These are phyloP conservation scores for Quercus bicolor DNA, from an alignment of 306 rosid species.

Conservation along the genomic window DNA sequence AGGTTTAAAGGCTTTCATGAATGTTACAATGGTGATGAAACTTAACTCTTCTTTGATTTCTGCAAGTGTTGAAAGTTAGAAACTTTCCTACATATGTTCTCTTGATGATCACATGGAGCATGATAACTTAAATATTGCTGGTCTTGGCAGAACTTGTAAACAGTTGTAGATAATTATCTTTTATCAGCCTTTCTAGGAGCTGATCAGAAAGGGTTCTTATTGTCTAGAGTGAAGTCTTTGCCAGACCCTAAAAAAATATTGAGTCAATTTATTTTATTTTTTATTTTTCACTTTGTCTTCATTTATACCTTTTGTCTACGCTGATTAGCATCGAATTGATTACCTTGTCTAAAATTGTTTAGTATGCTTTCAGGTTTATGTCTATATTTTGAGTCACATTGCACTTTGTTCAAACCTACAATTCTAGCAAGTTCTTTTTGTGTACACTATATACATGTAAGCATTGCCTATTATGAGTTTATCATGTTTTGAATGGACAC, in stretches of 20 bases:
- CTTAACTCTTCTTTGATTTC: not conserved
- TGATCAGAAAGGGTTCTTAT: not conserved
- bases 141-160: not conserved
- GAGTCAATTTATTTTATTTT: not conserved
- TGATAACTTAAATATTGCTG: not conserved
- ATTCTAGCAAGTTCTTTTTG: not conserved
- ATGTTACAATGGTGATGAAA: not conserved
- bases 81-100: not conserved
- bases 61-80: not conserved
- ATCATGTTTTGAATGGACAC: not conserved
- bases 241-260: not conserved
- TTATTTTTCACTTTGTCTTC: not conserved
- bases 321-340: not conserved
- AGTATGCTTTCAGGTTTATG: not conserved
- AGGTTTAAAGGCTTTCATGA: not conserved
- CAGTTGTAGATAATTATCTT: not conserved
- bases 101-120: not conserved
- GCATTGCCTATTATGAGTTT: not conserved
- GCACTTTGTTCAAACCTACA: not conserved
- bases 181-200: not conserved
- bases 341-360: not conserved
- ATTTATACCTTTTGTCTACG: not conserved
- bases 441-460: not conserved
- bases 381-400: not conserved
- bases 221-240: not conserved